Evolutionary conservation across 2,329 filamentous ascomycete species (phyloP).

Genomic region (Incumbomyces delicatus): DNA sequence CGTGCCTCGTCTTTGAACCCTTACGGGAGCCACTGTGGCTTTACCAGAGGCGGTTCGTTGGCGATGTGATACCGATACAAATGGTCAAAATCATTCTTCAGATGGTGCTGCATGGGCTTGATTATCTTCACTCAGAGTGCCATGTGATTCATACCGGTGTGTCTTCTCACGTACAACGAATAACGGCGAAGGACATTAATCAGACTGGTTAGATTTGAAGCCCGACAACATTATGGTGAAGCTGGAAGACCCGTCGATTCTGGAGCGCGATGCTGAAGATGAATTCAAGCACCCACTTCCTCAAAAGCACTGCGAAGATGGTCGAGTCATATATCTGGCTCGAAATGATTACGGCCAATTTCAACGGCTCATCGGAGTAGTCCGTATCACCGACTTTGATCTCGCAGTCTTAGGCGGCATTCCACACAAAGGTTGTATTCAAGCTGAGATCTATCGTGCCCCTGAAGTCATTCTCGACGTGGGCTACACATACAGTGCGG

Average conservation of each 20-base stretch:
- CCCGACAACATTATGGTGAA: conserved; percentile 34
- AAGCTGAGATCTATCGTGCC: conserved; percentile 34
- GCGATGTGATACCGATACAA: background rate
- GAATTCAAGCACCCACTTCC: background rate
- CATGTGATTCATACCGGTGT: conserved; percentile 30
- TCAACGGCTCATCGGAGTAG: background rate
- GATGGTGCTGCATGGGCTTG: conserved; percentile 29
- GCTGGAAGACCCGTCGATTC: conserved; percentile 22
- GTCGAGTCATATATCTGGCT: background rate
- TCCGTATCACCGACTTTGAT: conserved; percentile 30
- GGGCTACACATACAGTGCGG: conserved; percentile 29
- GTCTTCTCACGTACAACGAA: background rate
- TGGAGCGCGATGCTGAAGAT: background rate
- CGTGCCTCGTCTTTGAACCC: conserved; percentile 1
- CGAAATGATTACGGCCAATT: background rate
- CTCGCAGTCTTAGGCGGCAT: conserved; percentile 32
- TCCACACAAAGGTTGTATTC: conserved; percentile 26
- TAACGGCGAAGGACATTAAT: background rate
- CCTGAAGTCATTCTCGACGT: conserved; percentile 32
- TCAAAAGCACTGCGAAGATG: background rate
- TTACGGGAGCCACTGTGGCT: background rate
- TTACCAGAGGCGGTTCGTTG: background rate
- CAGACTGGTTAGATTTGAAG: conserved; percentile 28
- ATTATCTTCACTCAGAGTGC: conserved; percentile 33
- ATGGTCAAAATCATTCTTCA: conserved; percentile 21